phyloP scores from a whole-genome alignment of 1,284 basidiomycete species.

The Anthracocystis setariae region DNA sequence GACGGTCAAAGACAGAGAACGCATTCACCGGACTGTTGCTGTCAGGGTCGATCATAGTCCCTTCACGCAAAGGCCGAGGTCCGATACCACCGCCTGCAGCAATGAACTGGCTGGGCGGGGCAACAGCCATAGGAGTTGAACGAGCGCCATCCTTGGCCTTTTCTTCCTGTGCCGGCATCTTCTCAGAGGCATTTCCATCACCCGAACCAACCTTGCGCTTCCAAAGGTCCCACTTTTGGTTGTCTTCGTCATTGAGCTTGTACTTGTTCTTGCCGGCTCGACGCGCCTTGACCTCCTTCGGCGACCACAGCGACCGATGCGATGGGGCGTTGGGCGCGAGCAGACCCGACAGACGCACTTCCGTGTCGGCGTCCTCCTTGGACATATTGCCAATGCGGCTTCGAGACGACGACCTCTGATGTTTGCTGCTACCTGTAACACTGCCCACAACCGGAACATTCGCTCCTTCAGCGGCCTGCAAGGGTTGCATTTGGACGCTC shows the following conservation, averaged over 20 bases:
- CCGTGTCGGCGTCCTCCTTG: slow-evolving; percentile 46
- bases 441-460: slow-evolving; percentile 9
- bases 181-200: not conserved
- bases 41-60: slow-evolving; percentile 44
- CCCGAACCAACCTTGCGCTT: slow-evolving; percentile 35
- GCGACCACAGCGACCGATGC: slow-evolving; percentile 56
- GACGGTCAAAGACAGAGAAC: slow-evolving; percentile 32
- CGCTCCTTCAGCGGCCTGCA: slow-evolving; percentile 13
- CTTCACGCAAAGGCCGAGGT: slow-evolving; percentile 35
- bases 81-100: slow-evolving; percentile 44
- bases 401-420: slow-evolving; percentile 41
- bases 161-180: not conserved
- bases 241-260: slow-evolving; percentile 51
- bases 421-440: slow-evolving; percentile 12
- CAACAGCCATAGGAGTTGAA: slow-evolving; percentile 48
- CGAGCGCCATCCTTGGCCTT: slow-evolving; percentile 18
- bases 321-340: slow-evolving; percentile 61
- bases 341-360: slow-evolving; percentile 52
- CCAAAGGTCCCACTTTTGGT: slow-evolving; percentile 57
- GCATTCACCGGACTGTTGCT: slow-evolving; percentile 15
- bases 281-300: slow-evolving; percentile 35
- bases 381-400: slow-evolving; percentile 47
- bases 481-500: slow-evolving; percentile 35
- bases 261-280: slow-evolving; percentile 48
- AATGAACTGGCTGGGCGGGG: slow-evolving; percentile 39